phyloP scores from a whole-genome alignment of 305 asterid genomes.

The Coffea humblotiana region DNA sequence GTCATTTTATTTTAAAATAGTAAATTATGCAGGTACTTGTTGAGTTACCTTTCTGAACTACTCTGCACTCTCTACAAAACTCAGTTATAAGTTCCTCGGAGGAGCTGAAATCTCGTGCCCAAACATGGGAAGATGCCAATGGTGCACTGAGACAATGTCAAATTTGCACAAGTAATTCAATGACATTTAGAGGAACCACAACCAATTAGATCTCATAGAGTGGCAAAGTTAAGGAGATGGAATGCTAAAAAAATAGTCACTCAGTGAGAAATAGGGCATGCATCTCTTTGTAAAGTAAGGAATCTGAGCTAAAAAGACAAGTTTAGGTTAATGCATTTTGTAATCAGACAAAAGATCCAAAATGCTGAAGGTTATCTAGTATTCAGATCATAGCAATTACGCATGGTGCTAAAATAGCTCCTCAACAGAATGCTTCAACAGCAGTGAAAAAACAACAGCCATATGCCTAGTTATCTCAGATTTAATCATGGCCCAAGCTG shows the following conservation, averaged over 20 bases:
- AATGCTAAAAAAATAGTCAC: not conserved
- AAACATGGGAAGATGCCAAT: constrained; percentile 82
- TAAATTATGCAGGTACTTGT: constrained; percentile 6
- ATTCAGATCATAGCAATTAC: not conserved
- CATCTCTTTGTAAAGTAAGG: not conserved
- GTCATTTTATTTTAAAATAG: constrained; percentile 16
- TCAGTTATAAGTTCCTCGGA: constrained; percentile 92
- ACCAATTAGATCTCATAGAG: not conserved
- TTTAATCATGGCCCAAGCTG: not conserved
- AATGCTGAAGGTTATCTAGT: not conserved
- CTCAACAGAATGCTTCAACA: not conserved
- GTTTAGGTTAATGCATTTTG: not conserved
- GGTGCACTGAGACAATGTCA: constrained; percentile 74
- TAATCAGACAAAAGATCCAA: not conserved
- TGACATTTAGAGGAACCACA: not conserved
- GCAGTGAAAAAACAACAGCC: not conserved
- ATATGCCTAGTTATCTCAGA: not conserved
- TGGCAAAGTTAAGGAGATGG: not conserved
- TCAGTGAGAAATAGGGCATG: not conserved
- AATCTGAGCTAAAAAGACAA: not conserved
- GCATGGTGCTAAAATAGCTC: not conserved
- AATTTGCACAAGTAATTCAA: constrained; percentile 1
- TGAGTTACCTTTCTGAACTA: constrained; percentile 85
- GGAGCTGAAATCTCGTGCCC: constrained; percentile 90
- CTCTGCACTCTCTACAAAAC: constrained; percentile 97